phyloP scores from a whole-genome alignment of 139 green algal genomes.

The Chlamydomonas urium region DNA sequence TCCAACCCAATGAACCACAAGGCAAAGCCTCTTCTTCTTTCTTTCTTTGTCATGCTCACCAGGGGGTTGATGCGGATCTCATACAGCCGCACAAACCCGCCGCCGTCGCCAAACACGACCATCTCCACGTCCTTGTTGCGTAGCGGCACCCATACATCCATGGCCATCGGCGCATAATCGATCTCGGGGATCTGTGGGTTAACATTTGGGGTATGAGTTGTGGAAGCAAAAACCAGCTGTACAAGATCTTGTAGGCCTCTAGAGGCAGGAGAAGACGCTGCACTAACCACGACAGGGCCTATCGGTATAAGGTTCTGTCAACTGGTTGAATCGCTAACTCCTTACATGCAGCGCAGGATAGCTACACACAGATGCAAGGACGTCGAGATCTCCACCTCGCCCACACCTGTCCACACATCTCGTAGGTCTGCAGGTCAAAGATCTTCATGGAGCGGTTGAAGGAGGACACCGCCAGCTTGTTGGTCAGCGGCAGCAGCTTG shows the following conservation, averaged over 20 bases:
- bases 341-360: no score
- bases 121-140: conserved; percentile 18
- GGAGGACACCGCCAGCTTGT: conserved; percentile 46
- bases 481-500: conserved; percentile 41
- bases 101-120: conserved; percentile 53
- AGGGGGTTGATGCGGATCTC: conserved; percentile 31
- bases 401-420: conserved; percentile 26
- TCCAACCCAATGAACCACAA: no score
- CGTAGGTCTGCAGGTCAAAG: conserved; percentile 49
- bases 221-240: no score
- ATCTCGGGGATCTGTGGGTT: conserved; percentile 47
- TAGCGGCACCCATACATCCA: conserved; percentile 42
- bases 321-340: no score
- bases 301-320: no score
- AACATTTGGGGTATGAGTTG: no score
- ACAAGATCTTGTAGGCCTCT: no score
- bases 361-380: no score
- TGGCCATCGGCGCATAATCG: conserved; percentile 46
- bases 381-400: background rate
- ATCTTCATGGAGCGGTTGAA: conserved; percentile 55
- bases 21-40: background rate
- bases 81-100: conserved; percentile 52
- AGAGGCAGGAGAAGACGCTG: no score
- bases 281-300: no score
- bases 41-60: conserved; percentile 10